Base-by-base conservation (phyloP, 1,139 yeast species). In the Wickerhamomyces sp. region DNA sequence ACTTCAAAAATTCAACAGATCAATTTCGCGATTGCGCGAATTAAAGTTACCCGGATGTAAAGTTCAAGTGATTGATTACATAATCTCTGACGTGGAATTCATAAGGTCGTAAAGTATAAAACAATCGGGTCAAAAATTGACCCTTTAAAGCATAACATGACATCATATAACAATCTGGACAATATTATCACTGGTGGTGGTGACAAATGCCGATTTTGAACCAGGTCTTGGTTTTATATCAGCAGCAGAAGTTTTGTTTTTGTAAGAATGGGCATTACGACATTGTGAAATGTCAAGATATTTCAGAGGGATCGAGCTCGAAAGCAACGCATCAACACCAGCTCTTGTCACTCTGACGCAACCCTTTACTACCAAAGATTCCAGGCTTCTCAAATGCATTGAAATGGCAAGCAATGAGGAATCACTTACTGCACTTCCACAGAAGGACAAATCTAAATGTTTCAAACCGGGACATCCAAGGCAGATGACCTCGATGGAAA, bases 391-490 rank as follows among this genome's bases (percentile, higher is more conserved):
- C 38, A 77, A 57, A 38, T 73, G 77, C 30, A 78, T 58, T 2
- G 85, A 76, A n/a, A 83, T 66, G 1, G 81, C 72, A 21, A 75
- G 67, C 30, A 82, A 56, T 0, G 86, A 76, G 16, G 79, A 69
- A 51, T 83, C 91, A 50, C 86, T 77, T 5, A 83, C 87, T 1
- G 91, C 89, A 32, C 84, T 73, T 2, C 91, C 91, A 58, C 91
- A 83, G 51, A 80, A 83, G 11, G 86, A 77, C 34, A 82, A 55
- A 45, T 80, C 79, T 36, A 83, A 60, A 23, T 61, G 59, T 35
- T 65, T 56, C 37, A 83, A 57, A 17, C 66, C 59, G 31, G 75
- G 80, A 49, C 87, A 79, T 9, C 86, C 84, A 18, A 78, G 59
- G 39, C 83, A 70, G 21, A 83, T 57, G 1, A 78, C 76, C 42